Base-by-base conservation (phyloP, 257 asterid genomes). In the Plantago major region DNA sequence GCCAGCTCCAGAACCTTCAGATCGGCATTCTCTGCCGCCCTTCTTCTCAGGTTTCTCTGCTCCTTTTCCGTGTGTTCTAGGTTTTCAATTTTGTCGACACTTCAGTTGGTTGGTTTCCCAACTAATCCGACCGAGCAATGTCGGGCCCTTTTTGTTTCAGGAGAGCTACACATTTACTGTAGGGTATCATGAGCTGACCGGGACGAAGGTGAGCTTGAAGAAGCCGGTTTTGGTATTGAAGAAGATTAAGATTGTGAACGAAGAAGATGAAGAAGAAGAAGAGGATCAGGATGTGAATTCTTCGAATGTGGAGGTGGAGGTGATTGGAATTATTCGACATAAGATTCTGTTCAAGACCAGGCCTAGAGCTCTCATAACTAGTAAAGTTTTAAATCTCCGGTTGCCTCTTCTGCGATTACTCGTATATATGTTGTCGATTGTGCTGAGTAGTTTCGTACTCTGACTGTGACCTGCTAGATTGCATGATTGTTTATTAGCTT, bases 11-110 rank as follows among this genome's bases (percentile, higher is more conserved):
- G 37, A 78, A 78, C 78, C 94, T 93, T 66, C 87, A 78, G 43
- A 87, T 93, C 63, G 97, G 99, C 59, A 13, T 78, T 60, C 94
- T 93, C 65, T 93, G 97, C 78, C 94, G 97, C 67, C 88, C 89
- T 67, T 72, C 95, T 64, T 73, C 96, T 73, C 88, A 84, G 99
- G 96, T 85, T 73, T n/a, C 48, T 42, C 19, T 44, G 26, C 26
- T 22, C 26, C 26, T 22, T n/a, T 22, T 22, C 26, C 26, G 26
- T 22, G 26, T 22, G 26, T 22, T 22, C n/a, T 10, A 6, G 43
- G 61, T 37, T 69, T 56, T 49, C 14, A 16, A 19, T 18, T 45
- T 17, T 38, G 10, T 3, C 18, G 48, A 28, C 8, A 3, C 4
- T 28, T 42, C 43, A 8, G 47, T 18, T 18, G 65, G 43, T 61